These are phyloP conservation scores for Pleurotus tuber-regium DNA, from an alignment of 768 basidiomycete genomes.

Conservation along the genomic window DNA sequence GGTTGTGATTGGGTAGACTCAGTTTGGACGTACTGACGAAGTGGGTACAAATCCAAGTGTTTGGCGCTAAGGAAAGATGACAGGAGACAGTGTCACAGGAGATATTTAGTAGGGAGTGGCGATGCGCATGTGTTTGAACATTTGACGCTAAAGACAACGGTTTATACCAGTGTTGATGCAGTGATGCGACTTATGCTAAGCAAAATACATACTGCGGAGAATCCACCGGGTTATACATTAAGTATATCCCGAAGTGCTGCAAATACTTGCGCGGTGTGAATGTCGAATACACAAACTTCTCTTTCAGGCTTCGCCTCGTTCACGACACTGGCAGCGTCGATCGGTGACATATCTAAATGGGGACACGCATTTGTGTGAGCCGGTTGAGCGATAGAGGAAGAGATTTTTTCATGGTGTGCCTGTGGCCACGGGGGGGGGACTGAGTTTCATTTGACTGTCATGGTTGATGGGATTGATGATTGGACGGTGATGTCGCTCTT, in stretches of 20 bases:
- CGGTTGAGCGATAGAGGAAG: background rate
- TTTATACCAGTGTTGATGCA: background rate
- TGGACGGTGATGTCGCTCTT: background rate
- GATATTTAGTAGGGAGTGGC: background rate
- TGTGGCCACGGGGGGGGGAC: slow-evolving; percentile 10
- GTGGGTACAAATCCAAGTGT: too few species aligned
- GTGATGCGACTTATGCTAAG: background rate
- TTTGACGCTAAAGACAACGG: background rate
- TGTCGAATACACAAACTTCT: background rate
- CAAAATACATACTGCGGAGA: background rate
- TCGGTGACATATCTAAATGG: background rate
- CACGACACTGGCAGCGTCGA: too few species aligned
- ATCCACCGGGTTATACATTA: background rate
- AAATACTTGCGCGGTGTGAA: background rate
- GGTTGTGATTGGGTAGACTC: too few species aligned
- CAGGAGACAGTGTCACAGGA: background rate
- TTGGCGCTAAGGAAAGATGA: slow-evolving; percentile 1
- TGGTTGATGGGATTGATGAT: too few species aligned
- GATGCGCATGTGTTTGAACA: slow-evolving; percentile 1
- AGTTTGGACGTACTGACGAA: too few species aligned
- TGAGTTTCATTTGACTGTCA: too few species aligned
- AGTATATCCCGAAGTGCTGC: background rate
- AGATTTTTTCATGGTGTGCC: background rate
- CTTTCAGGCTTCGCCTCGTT: too few species aligned
- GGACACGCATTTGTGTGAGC: background rate